phyloP scores from a whole-genome alignment of 2,329 filamentous ascomycete species.

The Xenosphaeropsis pyriputrescens region DNA sequence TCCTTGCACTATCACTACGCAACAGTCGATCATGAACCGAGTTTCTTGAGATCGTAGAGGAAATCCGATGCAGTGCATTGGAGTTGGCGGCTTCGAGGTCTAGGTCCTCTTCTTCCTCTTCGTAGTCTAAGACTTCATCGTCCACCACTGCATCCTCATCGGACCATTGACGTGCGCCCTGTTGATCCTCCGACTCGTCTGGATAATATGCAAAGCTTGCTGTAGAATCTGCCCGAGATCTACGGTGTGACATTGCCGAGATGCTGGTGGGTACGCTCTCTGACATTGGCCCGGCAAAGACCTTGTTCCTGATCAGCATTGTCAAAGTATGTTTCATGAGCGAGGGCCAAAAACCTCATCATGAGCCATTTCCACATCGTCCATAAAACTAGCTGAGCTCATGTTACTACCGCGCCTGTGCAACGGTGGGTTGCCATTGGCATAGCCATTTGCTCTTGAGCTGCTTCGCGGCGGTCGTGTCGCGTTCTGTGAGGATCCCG shows the following conservation, averaged over 20 bases:
- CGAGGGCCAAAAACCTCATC: slow-evolving; percentile 51
- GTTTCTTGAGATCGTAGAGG: slow-evolving; percentile 41
- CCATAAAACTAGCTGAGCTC: slow-evolving; percentile 69
- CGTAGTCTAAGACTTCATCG: slow-evolving; percentile 19
- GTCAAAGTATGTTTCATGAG: slow-evolving; percentile 8
- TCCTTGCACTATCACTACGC: slow-evolving; percentile 54
- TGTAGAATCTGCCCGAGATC: slow-evolving; percentile 66
- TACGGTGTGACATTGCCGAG: slow-evolving; percentile 80
- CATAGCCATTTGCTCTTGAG: slow-evolving; percentile 13
- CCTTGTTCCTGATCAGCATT: slow-evolving; percentile 22
- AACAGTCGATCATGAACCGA: slow-evolving; percentile 52
- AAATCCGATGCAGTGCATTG: slow-evolving; percentile 40
- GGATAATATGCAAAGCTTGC: slow-evolving; percentile 86
- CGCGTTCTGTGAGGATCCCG: no score
- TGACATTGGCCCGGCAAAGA: slow-evolving; percentile 84
- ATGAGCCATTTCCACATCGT: slow-evolving; percentile 97
- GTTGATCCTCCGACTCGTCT: slow-evolving; percentile 44
- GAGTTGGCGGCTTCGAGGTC: slow-evolving; percentile 20
- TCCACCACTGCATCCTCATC: slow-evolving; percentile 24
- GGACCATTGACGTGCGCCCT: slow-evolving; percentile 17
- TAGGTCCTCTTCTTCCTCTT: slow-evolving; percentile 13
- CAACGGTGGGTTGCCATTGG: slow-evolving; percentile 21
- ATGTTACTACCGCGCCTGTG: slow-evolving; percentile 57
- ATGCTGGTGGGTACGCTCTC: slow-evolving; percentile 93
- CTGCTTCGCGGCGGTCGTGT: slow-evolving; percentile 15